Evolutionary conservation across 208 protist genomes (phyloP), one percentile per base, ranked within the genome.

Genomic region (Trypanosomatidae sp.): DNA sequence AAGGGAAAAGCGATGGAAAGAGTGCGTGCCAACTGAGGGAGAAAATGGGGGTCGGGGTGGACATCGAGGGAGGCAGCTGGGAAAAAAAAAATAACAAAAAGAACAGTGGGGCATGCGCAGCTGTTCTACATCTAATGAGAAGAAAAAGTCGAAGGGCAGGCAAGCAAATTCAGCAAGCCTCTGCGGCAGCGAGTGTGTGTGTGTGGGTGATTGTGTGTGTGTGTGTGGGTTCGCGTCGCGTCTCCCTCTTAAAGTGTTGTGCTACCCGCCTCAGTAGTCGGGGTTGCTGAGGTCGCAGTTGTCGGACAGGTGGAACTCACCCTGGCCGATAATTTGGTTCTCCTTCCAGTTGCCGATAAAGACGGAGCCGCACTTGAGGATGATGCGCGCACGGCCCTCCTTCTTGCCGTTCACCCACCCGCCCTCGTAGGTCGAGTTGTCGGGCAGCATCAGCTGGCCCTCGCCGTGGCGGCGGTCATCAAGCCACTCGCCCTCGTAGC

Each of bases 271-370:
- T 49, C 87, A 98, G 74, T 96, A 98, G 71, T 98, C 93, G n/a
- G 95, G 88, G 77, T 97, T 97, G 82, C 82, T 97, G 73, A 95
- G 87, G 69, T 97, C 93, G 73, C 91, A 96, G 71, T 87, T 92
- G 47, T 92, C 88, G 15, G 91, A 94, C 19, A 98, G 86, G 74
- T 84, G 62, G 81, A 95, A 94, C 71, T 94, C 90, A 55, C 94
- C 95, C 72, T 95, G 89, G 15, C 92, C 95, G 46, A 94, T 85
- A 64, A 94, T 92, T 36, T 79, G 73, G 77, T 94, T 93, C 69
- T 96, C 87, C 84, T 96, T 97, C 90, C 91, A 98, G 17, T 80
- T 93, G 66, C 95, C 95, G 52, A 88, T 84, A 69, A 88, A 98
- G 65, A 88, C 64, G 41, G 91, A 94, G 22, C 95, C 95, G 71